Base-by-base conservation (phyloP, 441 rosid species). In the Erodium texanum region DNA sequence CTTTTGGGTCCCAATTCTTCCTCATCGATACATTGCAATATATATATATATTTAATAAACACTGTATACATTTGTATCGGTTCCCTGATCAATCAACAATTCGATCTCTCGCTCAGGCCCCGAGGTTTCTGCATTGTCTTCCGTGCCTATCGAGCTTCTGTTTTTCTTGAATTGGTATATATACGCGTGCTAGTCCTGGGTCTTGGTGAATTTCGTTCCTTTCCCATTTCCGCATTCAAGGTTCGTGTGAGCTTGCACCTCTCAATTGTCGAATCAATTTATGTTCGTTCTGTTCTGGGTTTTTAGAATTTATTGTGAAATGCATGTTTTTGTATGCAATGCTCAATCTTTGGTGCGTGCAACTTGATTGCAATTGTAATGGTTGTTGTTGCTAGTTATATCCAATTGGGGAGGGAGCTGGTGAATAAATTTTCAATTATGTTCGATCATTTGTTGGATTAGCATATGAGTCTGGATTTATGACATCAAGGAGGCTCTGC, bases 51-150 rank as follows among this genome's bases (percentile, higher is more conserved):
- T 38, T 27, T 56, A 7, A 56, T 16, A 16, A 56, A 9, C 2
- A n/a, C 12, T 20, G 8, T 20, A 19, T 56, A 38, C 7, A 56
- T 56, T 19, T 56, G 24, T 19, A 56, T 54, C 18, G 22, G 19
- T 6, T 11, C 2, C 24, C 24, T 54, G 24, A 54, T 20, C 24
- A 20, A 56, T 56, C 20, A 19, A 7, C 62, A 2, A 56, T 56
- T 20, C 62, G 1, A 56, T 56, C 62, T 56, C 62, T 56, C 24
- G 62, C 24, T 54, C 62, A 54, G 61, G 61, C 22, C 23, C 61
- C 23, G 61, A 19, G 61, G 61, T 18, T 56, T 15, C 54, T 56
- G 62, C 43, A 38, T 27, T 3, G 3, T 38, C 43, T 38, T 38
- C 43, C 43, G 43, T 38, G 43, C 43, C 62, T 7, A 18, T 56